These are phyloP conservation scores for Alopecurus myosuroides DNA, from an alignment of 176 grass and related monocot species.

Conservation along the genomic window DNA sequence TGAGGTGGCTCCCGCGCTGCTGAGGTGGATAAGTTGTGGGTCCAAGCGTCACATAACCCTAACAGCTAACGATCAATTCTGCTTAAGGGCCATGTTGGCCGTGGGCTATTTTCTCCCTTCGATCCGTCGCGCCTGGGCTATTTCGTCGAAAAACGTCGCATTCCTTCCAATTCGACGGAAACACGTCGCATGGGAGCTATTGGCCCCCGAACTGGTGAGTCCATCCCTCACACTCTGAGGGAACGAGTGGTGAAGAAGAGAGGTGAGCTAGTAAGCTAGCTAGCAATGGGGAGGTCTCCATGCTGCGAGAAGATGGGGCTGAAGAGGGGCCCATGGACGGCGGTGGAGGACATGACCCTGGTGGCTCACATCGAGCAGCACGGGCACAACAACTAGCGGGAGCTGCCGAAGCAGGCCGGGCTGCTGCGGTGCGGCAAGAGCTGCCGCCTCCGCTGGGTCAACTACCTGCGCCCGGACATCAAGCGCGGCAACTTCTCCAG, in stretches of 20 bases:
- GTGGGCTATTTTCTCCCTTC: too few species aligned
- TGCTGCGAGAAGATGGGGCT: slow-evolving; percentile 86
- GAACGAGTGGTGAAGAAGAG: not conserved
- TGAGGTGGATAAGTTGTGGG: too few species aligned
- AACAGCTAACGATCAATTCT: too few species aligned
- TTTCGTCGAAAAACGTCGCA: too few species aligned
- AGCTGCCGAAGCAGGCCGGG: slow-evolving; percentile 70
- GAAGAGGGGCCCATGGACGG: slow-evolving; percentile 73
- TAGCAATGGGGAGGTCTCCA: slow-evolving; percentile 61
- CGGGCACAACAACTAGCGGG: slow-evolving; percentile 84
- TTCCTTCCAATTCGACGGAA: too few species aligned
- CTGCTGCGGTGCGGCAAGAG: slow-evolving; percentile 83
- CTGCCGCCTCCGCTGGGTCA: slow-evolving; percentile 85
- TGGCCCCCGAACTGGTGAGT: too few species aligned
- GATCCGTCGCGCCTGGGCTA: too few species aligned
- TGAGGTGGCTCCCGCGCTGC: too few species aligned
- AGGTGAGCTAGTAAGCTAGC: not conserved
- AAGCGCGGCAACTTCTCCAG: slow-evolving; percentile 76
- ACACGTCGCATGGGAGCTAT: too few species aligned
- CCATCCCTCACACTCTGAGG: too few species aligned
- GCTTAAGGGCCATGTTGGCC: too few species aligned
- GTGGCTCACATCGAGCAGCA: slow-evolving; percentile 58
- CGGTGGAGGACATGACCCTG: slow-evolving; percentile 61
- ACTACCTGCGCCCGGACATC: slow-evolving; percentile 82
- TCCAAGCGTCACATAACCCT: too few species aligned